Percentiles rank a stretch among this genome's conserved stretches.
phyloP scores from a whole-genome alignment of 164 flowering plant species.

The Aristolochia californica region DNA sequence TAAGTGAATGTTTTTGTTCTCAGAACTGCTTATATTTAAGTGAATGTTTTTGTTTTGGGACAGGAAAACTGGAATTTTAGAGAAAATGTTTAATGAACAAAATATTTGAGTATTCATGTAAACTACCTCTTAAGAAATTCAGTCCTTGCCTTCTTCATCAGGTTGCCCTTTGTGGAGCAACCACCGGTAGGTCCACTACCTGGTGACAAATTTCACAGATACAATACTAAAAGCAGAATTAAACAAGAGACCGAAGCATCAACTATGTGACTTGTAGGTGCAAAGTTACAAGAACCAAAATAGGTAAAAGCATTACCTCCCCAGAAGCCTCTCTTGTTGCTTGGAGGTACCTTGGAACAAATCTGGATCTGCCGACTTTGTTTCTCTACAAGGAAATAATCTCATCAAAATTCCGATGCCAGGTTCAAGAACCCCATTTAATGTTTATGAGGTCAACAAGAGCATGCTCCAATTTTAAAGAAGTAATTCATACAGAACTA shows the following conservation, averaged over 20 bases:
- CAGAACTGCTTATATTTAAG: not conserved
- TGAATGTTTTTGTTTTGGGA: not conserved
- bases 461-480: not conserved
- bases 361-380: slow-evolving; percentile 70
- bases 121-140: slow-evolving; percentile 63
- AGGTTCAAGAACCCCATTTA: not conserved
- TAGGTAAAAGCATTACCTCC: slow-evolving; percentile 37
- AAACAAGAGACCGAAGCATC: not conserved
- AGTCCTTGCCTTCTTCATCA: slow-evolving; percentile 82
- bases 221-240: slow-evolving; percentile 6
- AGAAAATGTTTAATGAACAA: not conserved
- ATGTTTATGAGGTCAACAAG: not conserved
- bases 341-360: slow-evolving; percentile 63
- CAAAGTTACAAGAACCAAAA: not conserved
- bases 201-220: slow-evolving; percentile 14
- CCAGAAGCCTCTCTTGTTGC: slow-evolving; percentile 48
- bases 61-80: not conserved
- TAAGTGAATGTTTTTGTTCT: not conserved
- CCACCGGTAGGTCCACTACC: slow-evolving; percentile 39
- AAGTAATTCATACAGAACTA: not conserved
- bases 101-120: not conserved
- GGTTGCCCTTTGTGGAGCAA: slow-evolving; percentile 47
- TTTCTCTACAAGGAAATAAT: slow-evolving; percentile 30
- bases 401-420: not conserved
- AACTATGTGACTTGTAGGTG: too few species aligned